Evolutionary conservation across 345 rosid species (phyloP).

Genomic region (Gossypium turneri): DNA sequence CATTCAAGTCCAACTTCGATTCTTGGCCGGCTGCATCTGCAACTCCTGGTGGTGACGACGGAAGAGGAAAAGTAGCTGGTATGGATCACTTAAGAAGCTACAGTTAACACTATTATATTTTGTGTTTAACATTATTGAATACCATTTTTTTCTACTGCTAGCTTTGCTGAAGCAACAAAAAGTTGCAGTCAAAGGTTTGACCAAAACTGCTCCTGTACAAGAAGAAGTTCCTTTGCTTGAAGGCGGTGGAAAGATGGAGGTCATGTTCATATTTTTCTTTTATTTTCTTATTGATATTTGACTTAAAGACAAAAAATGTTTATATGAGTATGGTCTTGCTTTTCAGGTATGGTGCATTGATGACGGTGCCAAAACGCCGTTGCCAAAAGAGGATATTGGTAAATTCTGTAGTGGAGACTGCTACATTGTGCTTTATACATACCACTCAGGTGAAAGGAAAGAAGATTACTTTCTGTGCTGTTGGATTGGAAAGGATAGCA

Average conservation of each 20-base stretch:
- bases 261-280: slow-evolving; percentile 29
- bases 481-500: slow-evolving; percentile 90
- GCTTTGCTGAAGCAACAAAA: slow-evolving; percentile 97
- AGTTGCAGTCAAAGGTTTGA: slow-evolving; percentile 70
- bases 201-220: slow-evolving; percentile 64
- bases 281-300: slow-evolving; percentile 7
- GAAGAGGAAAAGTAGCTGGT: slow-evolving; percentile 99
- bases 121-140: slow-evolving; percentile 20
- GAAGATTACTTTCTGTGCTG: slow-evolving; percentile 88
- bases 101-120: slow-evolving; percentile 9
- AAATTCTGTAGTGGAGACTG: slow-evolving; percentile 95
- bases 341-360: slow-evolving; percentile 83
- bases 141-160: slow-evolving; percentile 28
- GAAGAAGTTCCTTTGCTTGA: slow-evolving; percentile 96
- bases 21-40: slow-evolving; percentile 91
- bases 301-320: neutral
- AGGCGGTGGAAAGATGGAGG: slow-evolving; percentile 98
- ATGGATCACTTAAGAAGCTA: slow-evolving; percentile 18
- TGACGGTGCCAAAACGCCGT: slow-evolving; percentile 64
- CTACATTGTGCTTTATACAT: slow-evolving; percentile 82
- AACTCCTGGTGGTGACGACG: slow-evolving; percentile 81
- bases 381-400: slow-evolving; percentile 79
- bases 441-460: slow-evolving; percentile 92
- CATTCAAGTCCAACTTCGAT: slow-evolving; percentile 88
- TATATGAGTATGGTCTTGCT: slow-evolving; percentile 9